A percentile compares a stretch with the other conserved stretches of the same genome.
Conservation (phyloP, 106 monocot genomes). For the Dendrobium nobile region DNA sequence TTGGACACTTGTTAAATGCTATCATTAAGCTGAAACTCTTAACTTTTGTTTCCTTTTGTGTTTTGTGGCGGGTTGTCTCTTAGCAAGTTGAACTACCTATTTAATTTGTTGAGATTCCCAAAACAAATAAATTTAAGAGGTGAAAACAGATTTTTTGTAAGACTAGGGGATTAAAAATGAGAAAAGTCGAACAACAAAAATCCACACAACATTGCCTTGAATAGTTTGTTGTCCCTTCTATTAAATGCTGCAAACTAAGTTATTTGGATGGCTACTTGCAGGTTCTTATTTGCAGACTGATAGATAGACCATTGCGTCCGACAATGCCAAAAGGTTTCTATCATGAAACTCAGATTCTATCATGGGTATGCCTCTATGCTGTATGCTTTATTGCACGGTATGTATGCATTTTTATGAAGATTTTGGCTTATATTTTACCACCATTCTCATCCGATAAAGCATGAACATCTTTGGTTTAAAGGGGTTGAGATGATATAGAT, state of each 20-base stretch:
- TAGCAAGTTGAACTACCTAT: neutral
- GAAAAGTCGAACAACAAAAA: neutral
- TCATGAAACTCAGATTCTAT: slow-evolving; percentile 93
- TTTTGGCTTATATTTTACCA: no score
- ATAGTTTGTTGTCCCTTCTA: neutral
- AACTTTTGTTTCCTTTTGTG: neutral
- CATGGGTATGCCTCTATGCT: slow-evolving; percentile 63
- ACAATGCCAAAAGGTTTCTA: slow-evolving; percentile 99
- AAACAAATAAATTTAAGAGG: neutral
- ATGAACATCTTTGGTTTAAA: neutral
- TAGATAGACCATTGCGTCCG: slow-evolving; percentile 95
- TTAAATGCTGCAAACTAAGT: neutral
- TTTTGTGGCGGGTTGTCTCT: neutral
- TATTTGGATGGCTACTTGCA: slow-evolving; percentile 22
- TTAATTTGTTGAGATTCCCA: neutral
- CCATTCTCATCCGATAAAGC: neutral
- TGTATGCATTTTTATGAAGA: neutral
- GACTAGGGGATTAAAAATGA: neutral
- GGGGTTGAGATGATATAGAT: neutral
- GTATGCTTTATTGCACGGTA: neutral
- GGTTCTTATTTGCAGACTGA: slow-evolving; percentile 94
- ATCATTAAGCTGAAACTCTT: neutral
- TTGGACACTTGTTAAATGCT: no score
- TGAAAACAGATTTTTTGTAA: neutral
- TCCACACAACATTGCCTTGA: neutral